phyloP scores from a whole-genome alignment of 2,329 filamentous ascomycete species.

The Stylonectria norvegica region DNA sequence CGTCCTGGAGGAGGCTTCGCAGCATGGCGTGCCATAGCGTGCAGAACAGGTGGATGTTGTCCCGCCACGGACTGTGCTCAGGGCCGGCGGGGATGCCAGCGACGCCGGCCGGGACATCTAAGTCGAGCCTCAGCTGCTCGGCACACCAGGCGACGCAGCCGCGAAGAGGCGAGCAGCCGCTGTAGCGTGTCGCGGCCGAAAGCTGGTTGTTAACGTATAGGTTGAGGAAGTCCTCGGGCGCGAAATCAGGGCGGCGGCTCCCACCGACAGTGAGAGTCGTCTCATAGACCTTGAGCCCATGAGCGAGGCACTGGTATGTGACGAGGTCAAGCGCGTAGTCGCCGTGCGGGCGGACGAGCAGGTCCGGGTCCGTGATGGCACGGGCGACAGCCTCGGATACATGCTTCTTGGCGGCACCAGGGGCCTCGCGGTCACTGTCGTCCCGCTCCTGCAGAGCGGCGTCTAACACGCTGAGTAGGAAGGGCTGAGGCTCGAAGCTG shows the following conservation, averaged over 20 bases:
- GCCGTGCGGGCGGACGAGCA: constrained; percentile 10
- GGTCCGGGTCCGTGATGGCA: constrained; percentile 7
- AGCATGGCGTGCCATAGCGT: constrained; percentile 23
- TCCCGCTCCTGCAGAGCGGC: too few relatives aligned
- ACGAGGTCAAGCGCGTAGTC: constrained; percentile 22
- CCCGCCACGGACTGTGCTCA: constrained; percentile 15
- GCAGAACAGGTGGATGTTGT: constrained; percentile 24
- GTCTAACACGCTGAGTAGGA: too few relatives aligned
- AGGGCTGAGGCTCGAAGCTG: too few relatives aligned
- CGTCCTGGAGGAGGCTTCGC: constrained; percentile 9
- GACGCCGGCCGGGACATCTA: constrained; percentile 13
- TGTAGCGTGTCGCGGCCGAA: constrained; percentile 9
- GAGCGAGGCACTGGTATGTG: constrained; percentile 17
- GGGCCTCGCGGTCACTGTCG: too few relatives aligned
- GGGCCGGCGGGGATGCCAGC: constrained; percentile 10
- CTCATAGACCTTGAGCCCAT: constrained; percentile 20
- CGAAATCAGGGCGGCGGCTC: constrained; percentile 5
- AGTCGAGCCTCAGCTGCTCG: constrained; percentile 14
- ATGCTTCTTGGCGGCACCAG: too few relatives aligned
- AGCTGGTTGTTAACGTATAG: constrained; percentile 21
- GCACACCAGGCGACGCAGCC: constrained; percentile 21
- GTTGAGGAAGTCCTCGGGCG: constrained; percentile 15
- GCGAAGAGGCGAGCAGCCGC: constrained; percentile 9
- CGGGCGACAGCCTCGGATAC: constrained; percentile 8
- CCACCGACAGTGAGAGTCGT: constrained; percentile 2